A percentile compares a stretch with the other conserved stretches of the same genome.
Conservation (phyloP, 192 early-diverging fungal genomes). For the Spinellus fusiger region DNA sequence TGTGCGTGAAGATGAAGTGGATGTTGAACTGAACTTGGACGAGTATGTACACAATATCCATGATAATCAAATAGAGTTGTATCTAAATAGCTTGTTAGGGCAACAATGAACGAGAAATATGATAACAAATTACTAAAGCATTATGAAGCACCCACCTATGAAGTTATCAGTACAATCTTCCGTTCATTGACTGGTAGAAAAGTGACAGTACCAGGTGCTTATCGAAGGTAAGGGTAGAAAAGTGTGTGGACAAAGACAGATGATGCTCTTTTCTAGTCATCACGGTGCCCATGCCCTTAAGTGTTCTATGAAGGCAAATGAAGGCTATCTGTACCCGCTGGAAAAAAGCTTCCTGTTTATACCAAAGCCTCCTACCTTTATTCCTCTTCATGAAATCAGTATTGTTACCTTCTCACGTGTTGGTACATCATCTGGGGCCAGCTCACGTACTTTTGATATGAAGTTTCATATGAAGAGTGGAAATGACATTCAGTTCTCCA, state of each 20-base stretch:
- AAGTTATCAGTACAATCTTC: slow-evolving; percentile 84
- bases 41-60: slow-evolving; percentile 33
- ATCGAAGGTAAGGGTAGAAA: slow-evolving; percentile 26
- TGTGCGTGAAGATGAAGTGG: slow-evolving; percentile 85
- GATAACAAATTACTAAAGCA: slow-evolving; percentile 69
- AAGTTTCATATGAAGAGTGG: slow-evolving; percentile 82
- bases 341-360: slow-evolving; percentile 93
- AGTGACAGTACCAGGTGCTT: slow-evolving; percentile 61
- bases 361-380: slow-evolving; percentile 88
- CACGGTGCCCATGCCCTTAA: slow-evolving; percentile 81
- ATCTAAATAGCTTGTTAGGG: slow-evolving; percentile 31
- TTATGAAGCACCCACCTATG: slow-evolving; percentile 84
- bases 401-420: slow-evolving; percentile 88
- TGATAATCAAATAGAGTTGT: neutral
- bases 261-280: slow-evolving; percentile 37
- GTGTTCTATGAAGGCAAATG: slow-evolving; percentile 95
- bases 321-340: slow-evolving; percentile 88
- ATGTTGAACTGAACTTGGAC: slow-evolving; percentile 76
- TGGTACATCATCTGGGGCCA: slow-evolving; percentile 38
- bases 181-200: slow-evolving; percentile 74
- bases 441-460: slow-evolving; percentile 86
- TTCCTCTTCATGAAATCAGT: slow-evolving; percentile 79
- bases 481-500: slow-evolving; percentile 79
- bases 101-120: slow-evolving; percentile 61
- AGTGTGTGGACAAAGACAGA: neutral